Base-by-base conservation (phyloP, 345 rosid species). In the Eucalyptus erythrocorys region DNA sequence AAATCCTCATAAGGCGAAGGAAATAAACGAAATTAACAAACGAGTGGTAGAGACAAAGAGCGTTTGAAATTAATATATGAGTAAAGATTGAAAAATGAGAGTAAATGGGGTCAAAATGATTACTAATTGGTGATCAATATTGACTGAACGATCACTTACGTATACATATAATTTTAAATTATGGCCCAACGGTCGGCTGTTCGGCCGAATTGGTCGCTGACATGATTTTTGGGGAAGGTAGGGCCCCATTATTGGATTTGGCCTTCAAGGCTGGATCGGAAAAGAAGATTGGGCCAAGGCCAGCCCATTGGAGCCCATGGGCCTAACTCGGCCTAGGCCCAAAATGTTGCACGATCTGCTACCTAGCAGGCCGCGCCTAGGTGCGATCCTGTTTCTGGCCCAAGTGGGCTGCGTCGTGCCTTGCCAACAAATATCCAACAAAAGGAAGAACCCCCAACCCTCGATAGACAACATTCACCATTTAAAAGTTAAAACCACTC, bases 201-300 rank as follows among this genome's bases (percentile, higher is more conserved):
- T 26, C 0, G 64, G 30, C n/a, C n/a, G 64, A 57, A 10, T 57
- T 10, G 13, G n/a, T 57, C n/a, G 26, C n/a, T 26, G 2, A 57
- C 6, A 5, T 10, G 30, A 26, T 57, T 26, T 11, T 57, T 26
- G 13, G 30, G 13, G 64, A 26, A 26, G 1, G 64, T 4, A 2
- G 66, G 66, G 76, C 37, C 10, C 37, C 37, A n/a, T 64, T n/a
- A n/a, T 64, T 64, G 19, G 76, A n/a, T n/a, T 64, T 2, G 37
- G 10, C 76, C 37, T 64, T 4, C 19, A n/a, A n/a, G 37, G 37
- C 21, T 14, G 76, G 32, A 64, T 7, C 5, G 21, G 76, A 16
- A n/a, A n/a, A 64, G 6, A n/a, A 14, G 6, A 13, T 14, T 30
- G 76, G 37, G 76, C 76, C 37, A 64, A 13, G 37, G 37, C 76